phyloP scores from a whole-genome alignment of 139 green algal species.

The Chlorella sp. region DNA sequence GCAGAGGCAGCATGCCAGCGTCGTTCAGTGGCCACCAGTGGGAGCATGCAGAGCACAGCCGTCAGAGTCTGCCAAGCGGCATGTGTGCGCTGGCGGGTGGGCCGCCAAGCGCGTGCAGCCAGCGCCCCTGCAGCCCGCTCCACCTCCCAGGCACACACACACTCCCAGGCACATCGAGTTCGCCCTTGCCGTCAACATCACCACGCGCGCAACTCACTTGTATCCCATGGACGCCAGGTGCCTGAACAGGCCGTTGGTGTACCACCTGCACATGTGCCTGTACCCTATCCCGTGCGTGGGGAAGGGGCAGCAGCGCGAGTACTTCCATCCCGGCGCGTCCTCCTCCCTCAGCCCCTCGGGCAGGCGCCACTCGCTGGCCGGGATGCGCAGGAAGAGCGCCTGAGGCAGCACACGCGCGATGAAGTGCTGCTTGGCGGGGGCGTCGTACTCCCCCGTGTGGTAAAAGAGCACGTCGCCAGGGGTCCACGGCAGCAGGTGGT shows the following conservation, averaged over 20 bases:
- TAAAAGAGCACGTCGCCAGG: constrained; percentile 7
- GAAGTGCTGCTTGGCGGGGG: background rate
- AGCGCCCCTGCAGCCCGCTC: no score
- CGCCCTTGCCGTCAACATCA: background rate
- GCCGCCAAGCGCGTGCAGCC: no score
- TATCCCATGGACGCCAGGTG: background rate
- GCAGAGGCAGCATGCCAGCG: no score
- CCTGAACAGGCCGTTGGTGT: constrained; percentile 8
- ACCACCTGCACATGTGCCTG: constrained; percentile 14
- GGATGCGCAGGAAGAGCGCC: background rate
- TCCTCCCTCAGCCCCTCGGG: background rate
- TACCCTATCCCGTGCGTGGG: background rate
- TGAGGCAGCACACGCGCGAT: background rate
- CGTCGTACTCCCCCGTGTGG: constrained; percentile 7
- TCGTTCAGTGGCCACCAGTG: no score
- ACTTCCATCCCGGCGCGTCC: constrained; percentile 2
- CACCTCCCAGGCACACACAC: no score
- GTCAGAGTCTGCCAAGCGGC: no score
- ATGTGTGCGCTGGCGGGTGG: no score
- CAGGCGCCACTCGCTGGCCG: background rate
- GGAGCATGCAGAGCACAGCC: no score
- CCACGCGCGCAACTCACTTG: background rate
- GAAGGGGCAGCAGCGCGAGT: constrained; percentile 2
- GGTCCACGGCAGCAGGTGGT: constrained; percentile 1
- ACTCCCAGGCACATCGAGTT: no score